These are phyloP conservation scores for Citrus sp. DNA, from an alignment of 345 rosid species.

Conservation along the genomic window DNA sequence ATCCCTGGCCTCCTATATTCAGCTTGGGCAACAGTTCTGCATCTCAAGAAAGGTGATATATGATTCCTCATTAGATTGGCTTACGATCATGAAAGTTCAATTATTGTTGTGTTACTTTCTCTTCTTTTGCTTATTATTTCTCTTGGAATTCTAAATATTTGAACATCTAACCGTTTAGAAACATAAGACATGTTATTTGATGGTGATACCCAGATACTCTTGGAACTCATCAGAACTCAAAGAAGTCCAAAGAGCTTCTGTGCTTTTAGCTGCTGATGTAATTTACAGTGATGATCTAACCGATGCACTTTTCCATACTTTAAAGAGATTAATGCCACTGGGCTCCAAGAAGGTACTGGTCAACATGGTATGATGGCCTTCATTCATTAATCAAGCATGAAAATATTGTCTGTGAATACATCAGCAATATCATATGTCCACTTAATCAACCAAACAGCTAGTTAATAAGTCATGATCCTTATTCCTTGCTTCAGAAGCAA, in stretches of 20 bases:
- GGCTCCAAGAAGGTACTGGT: conserved; percentile 41
- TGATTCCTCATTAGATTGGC: conserved; percentile 10
- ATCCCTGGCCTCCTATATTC: conserved; percentile 57
- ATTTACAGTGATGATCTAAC: conserved; percentile 65
- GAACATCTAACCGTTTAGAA: not conserved
- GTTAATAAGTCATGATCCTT: not conserved
- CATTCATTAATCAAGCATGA: not conserved
- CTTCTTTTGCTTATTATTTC: not conserved
- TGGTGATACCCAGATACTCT: conserved; percentile 29
- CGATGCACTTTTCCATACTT: conserved; percentile 41
- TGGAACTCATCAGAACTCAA: conserved; percentile 51
- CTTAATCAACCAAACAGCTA: not conserved
- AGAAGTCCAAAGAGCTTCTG: conserved; percentile 45
- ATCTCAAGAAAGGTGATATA: conserved; percentile 34
- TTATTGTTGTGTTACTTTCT: not conserved
- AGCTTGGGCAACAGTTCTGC: conserved; percentile 17
- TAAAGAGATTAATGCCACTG: conserved; percentile 45
- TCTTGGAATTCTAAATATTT: not conserved
- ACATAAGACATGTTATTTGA: not conserved
- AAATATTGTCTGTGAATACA: not conserved
- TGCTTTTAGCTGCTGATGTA: conserved; percentile 69
- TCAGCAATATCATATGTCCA: not conserved
- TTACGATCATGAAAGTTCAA: not conserved
- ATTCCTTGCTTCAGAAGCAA: not conserved
- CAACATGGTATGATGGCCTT: not conserved